Evolutionary conservation across 768 basidiomycete genomes (phyloP), one percentile per base, ranked within the genome.

Genomic region (Lanmaoa pseudosensibilis): DNA sequence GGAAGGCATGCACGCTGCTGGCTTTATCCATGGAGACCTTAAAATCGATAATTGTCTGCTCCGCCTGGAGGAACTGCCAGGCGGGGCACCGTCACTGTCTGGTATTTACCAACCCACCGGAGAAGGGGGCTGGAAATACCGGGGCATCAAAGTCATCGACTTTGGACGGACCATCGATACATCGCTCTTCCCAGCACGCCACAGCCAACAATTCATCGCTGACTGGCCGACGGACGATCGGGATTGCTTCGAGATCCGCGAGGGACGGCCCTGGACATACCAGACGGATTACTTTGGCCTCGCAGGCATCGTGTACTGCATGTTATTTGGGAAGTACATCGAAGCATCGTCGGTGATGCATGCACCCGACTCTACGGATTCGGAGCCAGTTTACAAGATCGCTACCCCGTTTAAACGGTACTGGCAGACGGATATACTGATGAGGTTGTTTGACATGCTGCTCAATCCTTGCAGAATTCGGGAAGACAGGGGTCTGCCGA

Each of bases 11-110:
- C 97, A 98, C 70, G 54, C 67, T 16, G 76, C 80, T 0, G 92
- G 93, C 12, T 92, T 98, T 75, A 91, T 99, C 63, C 97, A 99
- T 66, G 96, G 97, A 33, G 97, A 99, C 74, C 81, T 99, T 60
- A 99, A 99, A 78, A 97, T 98, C 71, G 97, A 99, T 75, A 99
- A 99, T 74, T 97, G 95, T 69, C 81, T 99, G n/a, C 78, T 98
- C 10, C 86, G 97, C 5, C 80, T 99, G 44, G 89, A 93, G 60
- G 89, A 92, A 50, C 85, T 90, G 5, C 86, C 87, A 2, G 86
- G 86, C 4, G 85, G 86, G 1, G 72, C 80, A 1, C 77, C 86
- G 0, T 79, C 83, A 1, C 93, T 95, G 87, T 81, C 85, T 1
- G 74, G 82, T 48, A 73, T 77, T n/a, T 98, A 98, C 75, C 83